phyloP scores from a whole-genome alignment of 768 basidiomycete genomes.

The Tulasnella sp. region DNA sequence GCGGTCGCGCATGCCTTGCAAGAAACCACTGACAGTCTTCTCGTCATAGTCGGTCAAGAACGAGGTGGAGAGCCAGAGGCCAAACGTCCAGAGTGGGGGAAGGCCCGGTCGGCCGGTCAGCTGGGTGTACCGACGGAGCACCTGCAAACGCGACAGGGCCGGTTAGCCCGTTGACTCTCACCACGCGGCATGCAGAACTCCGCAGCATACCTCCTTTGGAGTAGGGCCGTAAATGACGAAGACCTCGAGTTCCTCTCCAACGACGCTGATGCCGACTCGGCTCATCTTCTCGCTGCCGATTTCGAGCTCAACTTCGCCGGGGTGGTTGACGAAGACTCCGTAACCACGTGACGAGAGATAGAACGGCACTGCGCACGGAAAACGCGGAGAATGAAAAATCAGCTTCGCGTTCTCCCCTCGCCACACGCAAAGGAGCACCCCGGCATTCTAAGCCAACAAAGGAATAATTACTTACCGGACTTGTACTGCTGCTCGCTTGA shows the following conservation, averaged over 20 bases:
- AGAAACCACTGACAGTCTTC: constrained; percentile 68
- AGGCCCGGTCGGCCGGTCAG: constrained; percentile 68
- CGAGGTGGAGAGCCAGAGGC: constrained; percentile 76
- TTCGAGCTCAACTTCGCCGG: constrained; percentile 69
- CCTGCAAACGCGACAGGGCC: constrained; percentile 44
- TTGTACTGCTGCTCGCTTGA: constrained; percentile 45
- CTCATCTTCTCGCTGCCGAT: constrained; percentile 55
- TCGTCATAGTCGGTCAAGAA: constrained; percentile 68
- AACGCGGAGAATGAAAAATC: constrained; percentile 38
- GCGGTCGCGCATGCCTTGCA: constrained; percentile 70
- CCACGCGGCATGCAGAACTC: not conserved
- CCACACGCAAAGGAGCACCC: not conserved
- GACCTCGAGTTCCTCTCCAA: constrained; percentile 66
- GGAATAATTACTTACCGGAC: constrained; percentile 37
- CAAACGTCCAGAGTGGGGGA: constrained; percentile 73
- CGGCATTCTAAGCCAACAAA: not conserved
- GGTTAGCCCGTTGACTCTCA: constrained; percentile 36
- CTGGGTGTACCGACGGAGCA: constrained; percentile 62
- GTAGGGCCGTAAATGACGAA: constrained; percentile 72
- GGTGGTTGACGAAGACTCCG: constrained; percentile 75
- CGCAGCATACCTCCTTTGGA: constrained; percentile 57
- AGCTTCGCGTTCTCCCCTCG: constrained; percentile 20
- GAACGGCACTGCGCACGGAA: constrained; percentile 49
- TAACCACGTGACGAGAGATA: constrained; percentile 72
- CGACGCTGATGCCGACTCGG: constrained; percentile 66